These are phyloP conservation scores for Parachaetomium inaequale DNA, from an alignment of 495 filamentous ascomycete species.

Conservation along the genomic window DNA sequence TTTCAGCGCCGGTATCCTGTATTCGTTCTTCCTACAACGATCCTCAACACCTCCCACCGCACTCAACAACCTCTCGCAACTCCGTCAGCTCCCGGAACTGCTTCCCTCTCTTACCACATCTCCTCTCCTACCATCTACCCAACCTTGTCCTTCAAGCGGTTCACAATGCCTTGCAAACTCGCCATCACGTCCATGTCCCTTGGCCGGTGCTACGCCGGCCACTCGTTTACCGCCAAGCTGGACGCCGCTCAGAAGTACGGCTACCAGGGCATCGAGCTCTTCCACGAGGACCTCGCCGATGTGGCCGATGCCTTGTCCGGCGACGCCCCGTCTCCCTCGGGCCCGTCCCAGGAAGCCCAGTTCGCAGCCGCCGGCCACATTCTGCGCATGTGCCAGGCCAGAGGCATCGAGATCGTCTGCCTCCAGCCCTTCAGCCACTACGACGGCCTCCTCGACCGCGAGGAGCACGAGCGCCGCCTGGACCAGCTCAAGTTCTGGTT, in stretches of 20 bases:
- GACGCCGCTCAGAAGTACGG: constrained; percentile 61
- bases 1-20: background rate
- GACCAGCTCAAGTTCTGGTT: constrained; percentile 69
- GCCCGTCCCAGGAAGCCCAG: constrained; percentile 42
- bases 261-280: constrained; percentile 70
- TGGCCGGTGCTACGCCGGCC: constrained; percentile 54
- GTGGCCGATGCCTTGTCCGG: constrained; percentile 42
- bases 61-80: background rate
- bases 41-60: background rate
- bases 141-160: background rate
- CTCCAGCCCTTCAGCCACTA: constrained; percentile 79
- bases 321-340: constrained; percentile 27
- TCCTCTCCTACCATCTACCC: background rate
- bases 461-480: constrained; percentile 54
- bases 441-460: constrained; percentile 67
- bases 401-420: constrained; percentile 61
- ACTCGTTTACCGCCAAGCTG: constrained; percentile 61
- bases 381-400: constrained; percentile 52
- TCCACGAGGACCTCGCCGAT: constrained; percentile 73
- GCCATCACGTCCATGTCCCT: constrained; percentile 71
- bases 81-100: too few species aligned
- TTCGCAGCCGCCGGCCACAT: constrained; percentile 57
- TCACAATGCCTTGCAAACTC: constrained; percentile 39
- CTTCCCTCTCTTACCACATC: background rate
- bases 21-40: background rate